Conservation (phyloP, 2,329 filamentous ascomycete genomes). For the Aspergillus sp. region DNA sequence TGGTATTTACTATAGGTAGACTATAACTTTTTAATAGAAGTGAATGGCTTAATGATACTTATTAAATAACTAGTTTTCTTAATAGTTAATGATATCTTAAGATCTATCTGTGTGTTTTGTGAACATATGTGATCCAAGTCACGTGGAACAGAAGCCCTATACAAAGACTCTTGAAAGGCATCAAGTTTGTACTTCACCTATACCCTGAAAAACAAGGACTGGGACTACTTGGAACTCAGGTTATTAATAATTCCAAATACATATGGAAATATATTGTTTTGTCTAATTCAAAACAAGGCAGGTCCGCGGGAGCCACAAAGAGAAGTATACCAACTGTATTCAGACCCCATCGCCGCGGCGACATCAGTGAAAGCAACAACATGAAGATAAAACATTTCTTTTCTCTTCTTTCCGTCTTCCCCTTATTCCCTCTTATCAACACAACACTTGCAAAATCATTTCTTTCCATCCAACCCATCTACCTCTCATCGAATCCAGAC, state of each 20-base stretch:
- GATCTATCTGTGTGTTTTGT: background rate
- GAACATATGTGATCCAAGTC: background rate
- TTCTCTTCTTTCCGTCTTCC: slow-evolving; percentile 3
- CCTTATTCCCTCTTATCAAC: background rate
- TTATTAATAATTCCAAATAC: no score
- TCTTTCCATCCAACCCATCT: background rate
- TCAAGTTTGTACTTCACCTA: background rate
- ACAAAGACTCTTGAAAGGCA: slow-evolving; percentile 4
- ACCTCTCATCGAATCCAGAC: slow-evolving; percentile 3
- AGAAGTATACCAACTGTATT: background rate
- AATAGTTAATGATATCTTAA: no score
- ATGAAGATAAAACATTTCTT: background rate
- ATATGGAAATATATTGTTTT: no score
- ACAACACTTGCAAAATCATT: background rate
- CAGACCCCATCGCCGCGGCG: slow-evolving; percentile 1
- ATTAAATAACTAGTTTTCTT: no score
- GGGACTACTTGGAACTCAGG: background rate
- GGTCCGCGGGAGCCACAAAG: background rate
- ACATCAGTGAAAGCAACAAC: background rate
- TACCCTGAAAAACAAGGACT: background rate
- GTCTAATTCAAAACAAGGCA: background rate
- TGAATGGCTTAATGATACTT: no score
- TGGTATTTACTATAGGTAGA: no score
- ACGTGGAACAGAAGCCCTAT: slow-evolving; percentile 14
- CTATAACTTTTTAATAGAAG: no score